Conservation (phyloP, 2,329 filamentous ascomycete species). For the Zymoseptoria passerinii region DNA sequence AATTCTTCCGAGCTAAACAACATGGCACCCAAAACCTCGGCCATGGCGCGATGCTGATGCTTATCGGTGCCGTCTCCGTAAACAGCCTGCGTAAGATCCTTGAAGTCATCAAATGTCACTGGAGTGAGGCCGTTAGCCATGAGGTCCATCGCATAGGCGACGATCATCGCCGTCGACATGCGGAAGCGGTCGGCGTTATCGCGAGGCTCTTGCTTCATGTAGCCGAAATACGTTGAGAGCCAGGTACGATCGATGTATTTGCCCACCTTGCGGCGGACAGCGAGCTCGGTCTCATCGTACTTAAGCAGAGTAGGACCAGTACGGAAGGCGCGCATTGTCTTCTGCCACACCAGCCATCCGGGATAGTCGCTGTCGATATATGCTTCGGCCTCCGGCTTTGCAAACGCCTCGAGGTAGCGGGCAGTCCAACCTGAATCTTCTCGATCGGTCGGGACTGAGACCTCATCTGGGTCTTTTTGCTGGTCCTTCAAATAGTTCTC, state of each 20-base stretch:
- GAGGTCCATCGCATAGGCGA: conserved; percentile 85
- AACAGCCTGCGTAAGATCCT: conserved; percentile 65
- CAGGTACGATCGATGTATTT: conserved; percentile 71
- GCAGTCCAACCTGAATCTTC: conserved; percentile 72
- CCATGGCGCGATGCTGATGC: conserved; percentile 91
- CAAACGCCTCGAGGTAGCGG: conserved; percentile 69
- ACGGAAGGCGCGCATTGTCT: conserved; percentile 71
- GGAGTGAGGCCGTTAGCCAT: conserved; percentile 71
- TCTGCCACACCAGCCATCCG: conserved; percentile 94
- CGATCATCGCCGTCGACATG: conserved; percentile 75
- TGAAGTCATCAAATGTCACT: conserved; percentile 79
- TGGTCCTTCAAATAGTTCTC: conserved; percentile 76
- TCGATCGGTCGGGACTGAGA: conserved; percentile 63
- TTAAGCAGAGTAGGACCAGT: conserved; percentile 61
- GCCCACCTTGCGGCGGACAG: conserved; percentile 70
- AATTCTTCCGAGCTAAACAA: conserved; percentile 74
- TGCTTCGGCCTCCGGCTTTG: conserved; percentile 69
- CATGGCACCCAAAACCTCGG: conserved; percentile 84
- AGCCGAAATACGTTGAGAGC: conserved; percentile 82
- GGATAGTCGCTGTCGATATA: conserved; percentile 88
- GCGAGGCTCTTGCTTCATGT: conserved; percentile 90
- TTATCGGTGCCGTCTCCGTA: conserved; percentile 94
- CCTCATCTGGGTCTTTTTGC: conserved; percentile 67
- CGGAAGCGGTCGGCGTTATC: conserved; percentile 80
- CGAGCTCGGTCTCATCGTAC: conserved; percentile 74